Evolutionary conservation across 2,329 filamentous ascomycete species (phyloP).

Genomic region (Scleromitrula shiraiana): DNA sequence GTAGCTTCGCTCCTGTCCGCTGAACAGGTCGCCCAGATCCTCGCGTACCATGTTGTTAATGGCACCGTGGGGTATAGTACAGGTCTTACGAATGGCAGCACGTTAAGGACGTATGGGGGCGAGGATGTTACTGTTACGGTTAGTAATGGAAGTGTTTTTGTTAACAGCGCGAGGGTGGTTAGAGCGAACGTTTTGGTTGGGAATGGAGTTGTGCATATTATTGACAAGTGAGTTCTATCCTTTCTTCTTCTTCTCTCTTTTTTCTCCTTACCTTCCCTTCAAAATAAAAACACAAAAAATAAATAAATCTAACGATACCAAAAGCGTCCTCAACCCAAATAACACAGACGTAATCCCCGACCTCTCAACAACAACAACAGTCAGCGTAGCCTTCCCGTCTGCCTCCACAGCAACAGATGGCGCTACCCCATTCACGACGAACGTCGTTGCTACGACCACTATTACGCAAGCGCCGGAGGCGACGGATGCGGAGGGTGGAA

Average conservation of each 20-base stretch:
- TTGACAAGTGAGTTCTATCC: constrained; percentile 35
- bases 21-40: constrained; percentile 41
- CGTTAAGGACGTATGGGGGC: constrained; percentile 37
- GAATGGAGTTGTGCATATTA: constrained; percentile 50
- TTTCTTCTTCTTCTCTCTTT: neutral
- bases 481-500: neutral
- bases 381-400: neutral
- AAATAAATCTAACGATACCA: neutral
- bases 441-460: neutral
- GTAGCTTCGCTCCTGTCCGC: constrained; percentile 13
- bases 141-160: constrained; percentile 35
- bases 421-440: neutral
- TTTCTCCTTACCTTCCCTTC: neutral
- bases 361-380: neutral
- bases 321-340: neutral
- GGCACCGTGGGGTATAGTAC: constrained; percentile 46
- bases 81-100: constrained; percentile 33
- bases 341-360: neutral
- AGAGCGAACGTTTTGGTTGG: constrained; percentile 41
- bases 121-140: constrained; percentile 39
- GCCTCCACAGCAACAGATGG: neutral
- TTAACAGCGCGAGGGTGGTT: constrained; percentile 45
- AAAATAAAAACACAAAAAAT: neutral
- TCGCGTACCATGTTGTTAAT: constrained; percentile 57
- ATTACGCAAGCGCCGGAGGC: neutral